Evolutionary conservation across 305 asterid species (phyloP).

Genomic region (Galium porrigens): DNA sequence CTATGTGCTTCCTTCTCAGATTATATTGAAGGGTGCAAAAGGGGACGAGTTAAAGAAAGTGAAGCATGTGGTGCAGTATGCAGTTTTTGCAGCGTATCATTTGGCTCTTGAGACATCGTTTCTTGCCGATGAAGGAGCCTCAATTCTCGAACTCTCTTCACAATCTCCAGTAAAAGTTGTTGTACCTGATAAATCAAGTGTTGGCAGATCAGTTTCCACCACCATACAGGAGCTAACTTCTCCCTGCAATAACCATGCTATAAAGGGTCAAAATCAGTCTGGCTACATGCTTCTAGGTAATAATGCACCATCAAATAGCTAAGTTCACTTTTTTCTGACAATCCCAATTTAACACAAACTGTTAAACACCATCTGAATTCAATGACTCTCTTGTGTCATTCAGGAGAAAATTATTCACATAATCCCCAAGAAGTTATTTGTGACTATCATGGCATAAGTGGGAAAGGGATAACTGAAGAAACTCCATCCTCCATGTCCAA

Average conservation of each 20-base stretch:
- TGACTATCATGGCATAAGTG: constrained; percentile 26
- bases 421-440: constrained; percentile 26
- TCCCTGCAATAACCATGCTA: constrained; percentile 21
- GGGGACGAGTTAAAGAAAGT: constrained; percentile 74
- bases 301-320: constrained; percentile 22
- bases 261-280: constrained; percentile 22
- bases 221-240: constrained; percentile 33
- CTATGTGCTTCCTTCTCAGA: constrained; percentile 23
- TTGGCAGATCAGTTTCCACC: constrained; percentile 52
- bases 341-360: constrained; percentile 18
- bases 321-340: constrained; percentile 18
- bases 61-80: constrained; percentile 53
- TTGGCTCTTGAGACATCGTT: constrained; percentile 71
- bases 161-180: constrained; percentile 58
- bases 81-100: constrained; percentile 81
- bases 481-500: constrained; percentile 17
- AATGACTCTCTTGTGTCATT: constrained; percentile 14
- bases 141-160: constrained; percentile 52
- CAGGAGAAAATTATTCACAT: constrained; percentile 14
- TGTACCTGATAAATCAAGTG: constrained; percentile 42
- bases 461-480: constrained; percentile 19
- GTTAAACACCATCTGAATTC: constrained; percentile 24
- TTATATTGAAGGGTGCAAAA: constrained; percentile 70
- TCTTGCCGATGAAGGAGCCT: constrained; percentile 87
- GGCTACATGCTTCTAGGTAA: constrained; percentile 24